Evolutionary conservation across 345 rosid genomes (phyloP).

Genomic region (Citrus maxima): DNA sequence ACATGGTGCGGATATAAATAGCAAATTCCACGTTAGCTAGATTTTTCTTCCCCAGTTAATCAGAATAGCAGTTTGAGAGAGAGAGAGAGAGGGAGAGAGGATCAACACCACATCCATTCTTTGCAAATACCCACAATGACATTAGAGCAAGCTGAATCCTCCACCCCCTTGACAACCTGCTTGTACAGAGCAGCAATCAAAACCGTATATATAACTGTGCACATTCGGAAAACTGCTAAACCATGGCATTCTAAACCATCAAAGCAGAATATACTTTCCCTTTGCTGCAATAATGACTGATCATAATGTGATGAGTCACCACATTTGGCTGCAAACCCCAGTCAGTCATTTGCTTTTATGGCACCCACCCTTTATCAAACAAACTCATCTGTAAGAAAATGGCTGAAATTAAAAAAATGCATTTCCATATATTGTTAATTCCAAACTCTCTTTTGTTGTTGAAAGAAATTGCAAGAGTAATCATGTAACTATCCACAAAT

Average conservation of each 20-base stretch:
- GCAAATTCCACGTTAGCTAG: conserved; percentile 44
- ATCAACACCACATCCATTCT: conserved; percentile 41
- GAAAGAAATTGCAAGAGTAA: too few species aligned
- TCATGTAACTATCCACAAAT: too few species aligned
- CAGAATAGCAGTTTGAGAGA: conserved; percentile 14
- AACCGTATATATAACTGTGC: conserved; percentile 60
- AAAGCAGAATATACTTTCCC: conserved; percentile 51
- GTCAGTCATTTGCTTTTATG: conserved; percentile 38
- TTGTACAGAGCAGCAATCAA: conserved; percentile 47
- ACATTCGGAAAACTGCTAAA: conserved; percentile 31
- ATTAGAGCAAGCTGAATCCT: conserved; percentile 45
- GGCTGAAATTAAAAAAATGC: too few species aligned
- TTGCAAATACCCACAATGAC: conserved; percentile 43
- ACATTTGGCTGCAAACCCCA: conserved; percentile 36
- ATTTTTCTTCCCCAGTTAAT: conserved; percentile 21
- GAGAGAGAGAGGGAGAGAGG: conserved; percentile 18
- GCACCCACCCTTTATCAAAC: conserved; percentile 39
- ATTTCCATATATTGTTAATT: too few species aligned
- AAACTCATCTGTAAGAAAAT: conserved; percentile 26
- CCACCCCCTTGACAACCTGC: conserved; percentile 47
- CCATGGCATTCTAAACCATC: conserved; percentile 36
- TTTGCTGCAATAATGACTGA: conserved; percentile 50
- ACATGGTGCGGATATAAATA: conserved; percentile 52
- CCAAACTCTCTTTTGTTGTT: too few species aligned
- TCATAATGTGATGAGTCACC: conserved; percentile 51